Conservation (phyloP, 2,329 filamentous ascomycete genomes). For the Fusarium beomiforme region DNA sequence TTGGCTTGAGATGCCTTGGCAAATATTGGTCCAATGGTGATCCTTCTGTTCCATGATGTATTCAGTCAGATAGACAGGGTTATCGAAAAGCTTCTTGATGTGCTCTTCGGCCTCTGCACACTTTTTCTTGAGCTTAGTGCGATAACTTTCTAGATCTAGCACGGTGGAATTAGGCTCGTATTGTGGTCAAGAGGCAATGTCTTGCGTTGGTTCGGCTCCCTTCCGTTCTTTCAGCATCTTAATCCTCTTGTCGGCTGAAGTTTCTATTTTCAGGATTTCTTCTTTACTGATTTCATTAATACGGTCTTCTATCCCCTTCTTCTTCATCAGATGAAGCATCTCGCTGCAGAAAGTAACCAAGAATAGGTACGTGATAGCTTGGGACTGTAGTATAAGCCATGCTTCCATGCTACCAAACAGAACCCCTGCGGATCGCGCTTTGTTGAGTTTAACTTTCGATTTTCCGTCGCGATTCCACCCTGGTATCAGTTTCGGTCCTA, state of each 20-base stretch:
- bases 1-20: not conserved
- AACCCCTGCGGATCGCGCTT: not conserved
- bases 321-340: not conserved
- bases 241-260: not conserved
- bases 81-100: constrained; percentile 26
- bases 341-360: constrained; percentile 19
- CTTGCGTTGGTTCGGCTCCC: constrained; percentile 9
- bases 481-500: too few relatives aligned
- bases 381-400: constrained; percentile 30
- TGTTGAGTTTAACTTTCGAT: not conserved
- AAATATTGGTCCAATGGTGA: constrained; percentile 37
- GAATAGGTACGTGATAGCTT: constrained; percentile 29
- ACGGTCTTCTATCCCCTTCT: not conserved
- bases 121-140: constrained; percentile 1
- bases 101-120: constrained; percentile 20
- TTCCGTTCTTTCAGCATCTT: not conserved
- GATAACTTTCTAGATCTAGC: not conserved
- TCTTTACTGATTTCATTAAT: not conserved
- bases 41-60: constrained; percentile 32
- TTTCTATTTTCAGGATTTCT: not conserved
- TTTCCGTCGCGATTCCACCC: not conserved
- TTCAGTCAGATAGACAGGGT: constrained; percentile 32
- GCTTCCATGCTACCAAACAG: constrained; percentile 21
- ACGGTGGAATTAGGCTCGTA: constrained; percentile 8
- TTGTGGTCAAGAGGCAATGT: constrained; percentile 21